These are phyloP conservation scores for Lachnellula suecica DNA, from an alignment of 2,329 filamentous ascomycete genomes.

Conservation along the genomic window DNA sequence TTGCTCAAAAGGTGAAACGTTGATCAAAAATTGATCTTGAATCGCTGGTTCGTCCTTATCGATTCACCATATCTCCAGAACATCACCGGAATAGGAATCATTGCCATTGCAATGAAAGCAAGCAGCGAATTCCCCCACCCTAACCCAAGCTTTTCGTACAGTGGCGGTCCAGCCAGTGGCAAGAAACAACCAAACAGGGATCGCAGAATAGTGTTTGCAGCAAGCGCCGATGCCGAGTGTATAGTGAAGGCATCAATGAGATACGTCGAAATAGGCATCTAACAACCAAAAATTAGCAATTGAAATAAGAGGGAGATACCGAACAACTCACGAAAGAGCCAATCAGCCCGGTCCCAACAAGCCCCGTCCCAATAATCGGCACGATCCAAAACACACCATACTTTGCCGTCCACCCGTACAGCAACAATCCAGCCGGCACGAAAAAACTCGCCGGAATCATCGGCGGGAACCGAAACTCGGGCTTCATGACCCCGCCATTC, in stretches of 20 bases:
- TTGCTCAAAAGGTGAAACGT: not conserved
- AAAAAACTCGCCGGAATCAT: constrained; percentile 38
- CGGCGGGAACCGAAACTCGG: constrained; percentile 42
- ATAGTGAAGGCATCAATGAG: constrained; percentile 34
- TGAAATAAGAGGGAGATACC: not conserved
- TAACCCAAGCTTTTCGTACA: constrained; percentile 31
- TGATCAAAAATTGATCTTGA: constrained; percentile 44
- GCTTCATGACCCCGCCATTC: constrained; percentile 12
- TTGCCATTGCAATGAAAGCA: constrained; percentile 30
- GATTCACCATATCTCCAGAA: constrained; percentile 11
- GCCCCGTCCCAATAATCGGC: constrained; percentile 41
- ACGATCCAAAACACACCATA: constrained; percentile 40
- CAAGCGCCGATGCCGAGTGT: constrained; percentile 32
- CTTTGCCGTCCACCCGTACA: constrained; percentile 46
- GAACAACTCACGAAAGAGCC: not conserved
- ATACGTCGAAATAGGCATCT: constrained; percentile 20
- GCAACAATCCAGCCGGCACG: constrained; percentile 44
- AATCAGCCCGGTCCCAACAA: constrained; percentile 36
- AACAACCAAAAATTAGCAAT: not conserved
- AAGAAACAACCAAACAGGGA: constrained; percentile 29
- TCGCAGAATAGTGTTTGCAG: constrained; percentile 33
- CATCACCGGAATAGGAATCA: constrained; percentile 10
- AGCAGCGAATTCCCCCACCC: constrained; percentile 34
- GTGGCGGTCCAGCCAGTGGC: constrained; percentile 25
- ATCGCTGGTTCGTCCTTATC: constrained; percentile 30